Evolutionary conservation across 768 basidiomycete species (phyloP).

Genomic region (Russula foetens): DNA sequence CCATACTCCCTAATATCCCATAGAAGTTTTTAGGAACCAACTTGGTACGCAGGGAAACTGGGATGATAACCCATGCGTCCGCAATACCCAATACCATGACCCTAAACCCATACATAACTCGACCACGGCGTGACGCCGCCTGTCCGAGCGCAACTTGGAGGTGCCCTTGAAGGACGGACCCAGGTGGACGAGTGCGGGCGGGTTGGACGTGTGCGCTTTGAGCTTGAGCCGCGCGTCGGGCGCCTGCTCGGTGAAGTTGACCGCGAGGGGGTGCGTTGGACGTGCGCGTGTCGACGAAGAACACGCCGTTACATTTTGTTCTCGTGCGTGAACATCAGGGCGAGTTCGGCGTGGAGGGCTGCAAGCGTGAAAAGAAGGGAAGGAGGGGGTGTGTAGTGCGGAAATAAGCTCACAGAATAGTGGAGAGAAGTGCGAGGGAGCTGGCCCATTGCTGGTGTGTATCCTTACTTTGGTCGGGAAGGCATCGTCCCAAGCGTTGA

Average conservation of each 20-base stretch:
- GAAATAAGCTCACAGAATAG: too few species aligned
- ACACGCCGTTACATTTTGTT: background rate
- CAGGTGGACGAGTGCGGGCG: slow-evolving; percentile 1
- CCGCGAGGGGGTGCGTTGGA: slow-evolving; percentile 1
- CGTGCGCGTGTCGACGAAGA: background rate
- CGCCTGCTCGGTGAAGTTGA: slow-evolving; percentile 3
- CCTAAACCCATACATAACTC: too few species aligned
- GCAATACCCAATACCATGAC: too few species aligned
- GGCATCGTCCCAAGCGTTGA: too few species aligned
- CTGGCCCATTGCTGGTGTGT: slow-evolving; percentile 7
- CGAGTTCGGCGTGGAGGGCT: background rate
- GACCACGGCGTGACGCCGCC: too few species aligned
- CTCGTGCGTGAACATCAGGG: background rate
- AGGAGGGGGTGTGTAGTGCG: too few species aligned
- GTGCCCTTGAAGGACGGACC: slow-evolving; percentile 5
- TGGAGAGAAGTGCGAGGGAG: background rate
- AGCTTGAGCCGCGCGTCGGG: background rate
- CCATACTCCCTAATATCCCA: too few species aligned
- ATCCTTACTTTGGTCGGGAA: background rate
- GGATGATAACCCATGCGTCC: too few species aligned
- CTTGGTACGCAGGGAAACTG: too few species aligned
- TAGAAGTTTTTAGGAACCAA: too few species aligned
- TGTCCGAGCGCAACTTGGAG: slow-evolving; percentile 1
- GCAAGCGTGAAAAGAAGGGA: background rate
- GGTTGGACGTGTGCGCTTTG: slow-evolving; percentile 2